Evolutionary conservation across 2,329 filamentous ascomycete species (phyloP), one percentile per base, ranked within the genome.

Genomic region (Falciphora oryzae): DNA sequence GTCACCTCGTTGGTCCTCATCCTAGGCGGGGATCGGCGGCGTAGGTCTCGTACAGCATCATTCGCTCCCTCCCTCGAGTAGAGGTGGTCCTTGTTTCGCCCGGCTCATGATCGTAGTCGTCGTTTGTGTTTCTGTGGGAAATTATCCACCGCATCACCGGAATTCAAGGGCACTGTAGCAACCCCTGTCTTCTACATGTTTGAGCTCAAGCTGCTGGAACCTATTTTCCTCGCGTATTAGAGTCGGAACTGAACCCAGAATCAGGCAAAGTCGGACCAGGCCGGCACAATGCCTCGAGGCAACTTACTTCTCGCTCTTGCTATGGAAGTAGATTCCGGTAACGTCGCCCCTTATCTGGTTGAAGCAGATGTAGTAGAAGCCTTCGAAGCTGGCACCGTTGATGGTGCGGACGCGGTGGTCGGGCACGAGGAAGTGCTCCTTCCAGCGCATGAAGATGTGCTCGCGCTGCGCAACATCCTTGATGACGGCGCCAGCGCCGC

Each of bases 281-380:
- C 18, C 44, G 22, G 18, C 44, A n/a, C 22, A 53, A 22, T n/a
- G 44, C 18, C 18, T 7, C 44, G 22, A 13, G 25, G 56, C 50
- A 64, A 85, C 90, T 79, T 78, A 97, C 92, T 94, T 97, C 80
- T 98, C 94, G 78, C 93, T 98, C 80, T 96, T 97, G 16, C 92
- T 91, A 79, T 99, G 95, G 75, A 97, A 99, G 78, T 99, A 99
- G 65, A 98, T 97, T 25, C 95, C 95, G 73, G 88, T 93, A 57
- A 99, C 90, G 68, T 85, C 89, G 10, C 94, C 95, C 68, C 89
- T 85, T 61, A 92, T 80, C 77, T 98, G 94, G 76, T 98, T 97
- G 80, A 98, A 98, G 79, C 93, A 97, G 69, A 99, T 98, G 73
- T 99, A 99, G 75, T 98, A 99, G 75, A 99, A 99, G 0, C 95